phyloP scores from a whole-genome alignment of 225 moss, liverwort and hornwort species.

The Ulota crispa region DNA sequence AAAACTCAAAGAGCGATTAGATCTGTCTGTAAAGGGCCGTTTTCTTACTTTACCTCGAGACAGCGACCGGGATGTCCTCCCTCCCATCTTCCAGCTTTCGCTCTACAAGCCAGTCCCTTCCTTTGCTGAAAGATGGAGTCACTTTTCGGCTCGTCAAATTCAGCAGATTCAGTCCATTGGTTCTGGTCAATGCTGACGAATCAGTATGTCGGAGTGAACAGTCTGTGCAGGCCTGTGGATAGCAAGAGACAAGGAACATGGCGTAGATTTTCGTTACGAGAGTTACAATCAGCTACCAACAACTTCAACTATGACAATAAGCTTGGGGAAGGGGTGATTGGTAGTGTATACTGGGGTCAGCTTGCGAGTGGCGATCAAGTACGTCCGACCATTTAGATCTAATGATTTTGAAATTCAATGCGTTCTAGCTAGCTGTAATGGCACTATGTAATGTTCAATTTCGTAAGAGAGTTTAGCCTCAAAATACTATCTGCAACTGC shows the following conservation, averaged over 20 bases:
- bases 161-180: background rate
- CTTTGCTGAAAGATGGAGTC: background rate
- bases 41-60: background rate
- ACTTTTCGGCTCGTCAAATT: background rate
- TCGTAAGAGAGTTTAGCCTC: background rate
- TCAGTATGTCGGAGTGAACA: slow-evolving; percentile 1
- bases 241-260: slow-evolving; percentile 73
- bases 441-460: background rate
- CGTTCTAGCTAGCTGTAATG: background rate
- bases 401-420: background rate
- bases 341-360: slow-evolving; percentile 95
- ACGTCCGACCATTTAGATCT: slow-evolving; percentile 16
- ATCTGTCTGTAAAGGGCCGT: background rate
- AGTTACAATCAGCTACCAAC: slow-evolving; percentile 97
- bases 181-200: slow-evolving; percentile 2
- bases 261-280: slow-evolving; percentile 88
- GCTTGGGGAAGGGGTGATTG: slow-evolving; percentile 90
- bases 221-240: slow-evolving; percentile 58
- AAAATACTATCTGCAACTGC: background rate
- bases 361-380: slow-evolving; percentile 90
- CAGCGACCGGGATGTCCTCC: background rate
- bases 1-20: background rate
- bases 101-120: background rate
- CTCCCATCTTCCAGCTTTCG: background rate
- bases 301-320: slow-evolving; percentile 98